Base-by-base conservation (phyloP, 371 early-diverging fungal genomes). In the Circinella minor region DNA sequence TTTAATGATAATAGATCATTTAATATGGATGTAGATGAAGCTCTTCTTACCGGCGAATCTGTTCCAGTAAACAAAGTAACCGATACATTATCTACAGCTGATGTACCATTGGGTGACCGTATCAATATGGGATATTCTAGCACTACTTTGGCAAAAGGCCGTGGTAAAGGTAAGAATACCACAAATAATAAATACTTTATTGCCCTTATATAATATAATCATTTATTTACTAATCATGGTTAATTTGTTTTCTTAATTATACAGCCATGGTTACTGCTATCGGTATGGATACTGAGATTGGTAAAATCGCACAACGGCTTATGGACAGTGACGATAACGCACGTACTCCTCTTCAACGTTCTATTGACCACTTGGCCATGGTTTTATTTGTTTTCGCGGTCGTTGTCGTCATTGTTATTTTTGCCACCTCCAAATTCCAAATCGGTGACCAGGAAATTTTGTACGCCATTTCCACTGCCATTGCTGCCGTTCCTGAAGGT, bases 401-500 rank as follows among this genome's bases (percentile, higher is more conserved):
- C 38, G 55, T 83, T 17, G 64, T 82, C 8, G 86, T 88, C 9
- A 89, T 88, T 72, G 71, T 92, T 59, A 82, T 86, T 43, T 81
- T 93, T 67, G 91, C 72, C 63, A 69, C 74, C 55, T 74, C 79
- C 49, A 77, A 75, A 51, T 92, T 92, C 81, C 80, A 86, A 66
- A 90, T 88, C 49, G 88, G 86, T 65, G 81, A 86, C 55, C 89
- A 90, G 36, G 88, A 89, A 15, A 84, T 89, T 7, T 75, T 93
- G 15, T 92, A 93, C 71, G 92, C 92, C 7, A 90, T 94, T 49
- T 90, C 93, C 49, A 85, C 98, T 39, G 95, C 94, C 18, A 96
- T 99, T 69, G 91, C 96, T 38, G 93, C 96, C 18, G 95, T 99
- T 68, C 99, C 99, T 47, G 98, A 98, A 81, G 99, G 98, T 67